Evolutionary conservation across 2,329 filamentous ascomycete genomes (phyloP).

Genomic region (Calonectria fujianensis): DNA sequence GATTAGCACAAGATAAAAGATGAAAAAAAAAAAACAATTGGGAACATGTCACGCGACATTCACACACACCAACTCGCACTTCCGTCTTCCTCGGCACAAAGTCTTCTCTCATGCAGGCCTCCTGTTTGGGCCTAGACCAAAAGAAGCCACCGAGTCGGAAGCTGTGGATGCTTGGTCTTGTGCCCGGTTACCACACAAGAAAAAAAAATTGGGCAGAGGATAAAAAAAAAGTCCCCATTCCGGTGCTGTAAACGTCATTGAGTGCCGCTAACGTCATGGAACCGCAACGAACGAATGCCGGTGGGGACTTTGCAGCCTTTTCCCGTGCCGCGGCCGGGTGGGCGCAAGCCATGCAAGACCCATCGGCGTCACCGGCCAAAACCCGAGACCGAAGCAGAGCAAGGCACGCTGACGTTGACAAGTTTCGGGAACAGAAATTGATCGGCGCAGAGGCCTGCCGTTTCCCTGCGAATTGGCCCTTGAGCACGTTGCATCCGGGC

Average conservation of each 20-base stretch:
- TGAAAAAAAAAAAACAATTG: constrained; percentile 35
- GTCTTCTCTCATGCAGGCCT: constrained; percentile 1
- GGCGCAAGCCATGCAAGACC: constrained; percentile 9
- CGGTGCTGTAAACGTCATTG: constrained; percentile 31
- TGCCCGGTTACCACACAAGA: constrained; percentile 49
- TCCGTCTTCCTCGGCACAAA: not conserved
- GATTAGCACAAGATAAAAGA: constrained; percentile 10
- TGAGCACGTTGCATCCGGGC: not conserved
- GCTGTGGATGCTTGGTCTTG: constrained; percentile 49
- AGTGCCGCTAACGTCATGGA: constrained; percentile 10
- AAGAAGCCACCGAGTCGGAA: constrained; percentile 49
- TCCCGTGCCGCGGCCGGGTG: not conserved
- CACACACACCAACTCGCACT: not conserved
- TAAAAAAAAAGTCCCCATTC: constrained; percentile 11
- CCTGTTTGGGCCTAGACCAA: constrained; percentile 45
- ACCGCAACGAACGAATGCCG: not conserved
- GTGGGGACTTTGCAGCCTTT: constrained; percentile 6
- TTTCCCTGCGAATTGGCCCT: not conserved
- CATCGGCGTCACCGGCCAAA: constrained; percentile 4
- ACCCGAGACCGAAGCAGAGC: not conserved
- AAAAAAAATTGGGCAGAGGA: constrained; percentile 10
- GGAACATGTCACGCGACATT: constrained; percentile 51
- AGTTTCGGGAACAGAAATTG: constrained; percentile 12
- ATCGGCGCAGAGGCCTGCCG: not conserved
- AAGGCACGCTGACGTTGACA: constrained; percentile 11